Base-by-base conservation (phyloP, 768 basidiomycete species). In the Cystoderma amianthinum region DNA sequence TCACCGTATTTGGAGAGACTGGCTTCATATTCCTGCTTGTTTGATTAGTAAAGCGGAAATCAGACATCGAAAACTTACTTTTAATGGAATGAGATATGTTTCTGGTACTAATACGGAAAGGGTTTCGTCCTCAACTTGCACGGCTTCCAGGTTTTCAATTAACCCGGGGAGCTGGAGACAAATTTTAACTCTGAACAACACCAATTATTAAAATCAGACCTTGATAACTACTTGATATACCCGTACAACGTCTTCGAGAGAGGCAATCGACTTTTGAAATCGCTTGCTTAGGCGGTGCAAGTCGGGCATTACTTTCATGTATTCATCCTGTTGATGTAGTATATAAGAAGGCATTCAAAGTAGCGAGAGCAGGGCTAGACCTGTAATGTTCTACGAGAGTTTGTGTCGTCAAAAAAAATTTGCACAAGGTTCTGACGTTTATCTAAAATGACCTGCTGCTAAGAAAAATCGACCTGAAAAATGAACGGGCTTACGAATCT, bases 141-240 rank as follows among this genome's bases (percentile, higher is more conserved):
- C 61, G 2, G 60, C 63, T 44, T 81, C 78, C 3, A 97, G 64
- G 2, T 70, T 54, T 44, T 78, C 76, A 23, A 88, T 72, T 48
- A 97, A 66, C 18, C 82, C 85, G 2, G 88, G 82, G 15, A 96
- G 61, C 85, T 94, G 46, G n/a, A 15, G 13, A 17, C 7, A 28
- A 7, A n/a, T 28, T 7, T 7, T 7, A 7, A 28, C 25, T 28
- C n/a, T 28, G 7, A 7, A 7, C 7, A 41, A 2, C 15, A 42
- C 20, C 23, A 5, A 42, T n/a, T 9, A 36, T 17, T 36, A 7
- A 17, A n/a, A n/a, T n/a, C 57, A 36, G 42, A 91, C 91, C 68
- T 88, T 88, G 18, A 86, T 60, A 1, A 93, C 80, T 1, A 94
- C 92, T 58, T 99, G 95, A 57, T 97, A 97, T 0, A 95, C 85